Conservation (phyloP, 352 stramenopile genomes). For the Labyrinthula sp. region DNA sequence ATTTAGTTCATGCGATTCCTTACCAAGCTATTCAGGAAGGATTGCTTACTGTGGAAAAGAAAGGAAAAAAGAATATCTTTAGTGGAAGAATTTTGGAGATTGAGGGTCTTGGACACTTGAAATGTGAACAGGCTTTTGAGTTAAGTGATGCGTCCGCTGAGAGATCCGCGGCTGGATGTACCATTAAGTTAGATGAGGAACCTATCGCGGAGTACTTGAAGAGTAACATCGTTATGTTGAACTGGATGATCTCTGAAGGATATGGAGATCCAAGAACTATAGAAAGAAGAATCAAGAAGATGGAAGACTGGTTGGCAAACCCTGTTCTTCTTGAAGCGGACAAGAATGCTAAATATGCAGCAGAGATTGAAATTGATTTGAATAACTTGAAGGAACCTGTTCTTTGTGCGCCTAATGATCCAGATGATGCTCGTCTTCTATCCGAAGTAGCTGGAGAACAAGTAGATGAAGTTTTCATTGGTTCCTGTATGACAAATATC, state of each 20-base stretch:
- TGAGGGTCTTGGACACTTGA: slow-evolving; percentile 51
- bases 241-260: slow-evolving; percentile 62
- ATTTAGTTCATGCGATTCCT: slow-evolving; percentile 57
- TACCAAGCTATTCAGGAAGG: slow-evolving; percentile 52
- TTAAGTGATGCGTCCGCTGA: slow-evolving; percentile 50
- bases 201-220: slow-evolving; percentile 57
- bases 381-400: slow-evolving; percentile 56
- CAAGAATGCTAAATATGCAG: slow-evolving; percentile 40
- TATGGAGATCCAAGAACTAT: slow-evolving; percentile 52
- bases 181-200: slow-evolving; percentile 56
- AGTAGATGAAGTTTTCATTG: slow-evolving; percentile 62
- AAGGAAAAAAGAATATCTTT: slow-evolving; percentile 62
- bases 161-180: slow-evolving; percentile 51
- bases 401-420: slow-evolving; percentile 55
- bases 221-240: slow-evolving; percentile 56
- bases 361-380: slow-evolving; percentile 53
- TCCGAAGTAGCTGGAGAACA: slow-evolving; percentile 45
- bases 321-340: slow-evolving; percentile 50
- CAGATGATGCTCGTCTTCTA: slow-evolving; percentile 48
- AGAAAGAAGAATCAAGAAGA: slow-evolving; percentile 37
- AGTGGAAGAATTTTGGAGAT: slow-evolving; percentile 55
- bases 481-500: slow-evolving; percentile 62
- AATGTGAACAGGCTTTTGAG: slow-evolving; percentile 61
- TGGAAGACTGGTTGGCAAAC: slow-evolving; percentile 48
- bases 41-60: slow-evolving; percentile 52